Evolutionary conservation across 2,329 filamentous ascomycete species (phyloP), one percentile per base, ranked within the genome.

Genomic region (Celoporthe dispersa): DNA sequence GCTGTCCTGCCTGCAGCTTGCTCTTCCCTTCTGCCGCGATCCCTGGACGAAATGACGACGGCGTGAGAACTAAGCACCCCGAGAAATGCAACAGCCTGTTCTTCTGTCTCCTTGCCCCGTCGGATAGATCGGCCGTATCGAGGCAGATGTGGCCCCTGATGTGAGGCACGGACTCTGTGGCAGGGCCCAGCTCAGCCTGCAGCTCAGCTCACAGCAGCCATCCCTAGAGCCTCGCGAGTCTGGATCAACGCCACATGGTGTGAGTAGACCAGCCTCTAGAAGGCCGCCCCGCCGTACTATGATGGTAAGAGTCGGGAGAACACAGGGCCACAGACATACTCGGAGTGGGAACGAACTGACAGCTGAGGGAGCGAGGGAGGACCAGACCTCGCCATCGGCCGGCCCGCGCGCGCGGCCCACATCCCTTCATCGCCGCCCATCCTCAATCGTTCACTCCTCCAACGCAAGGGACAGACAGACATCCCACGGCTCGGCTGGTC

Each of bases 361-460:
- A 48, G 44, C 44, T 48, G 44, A 48, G 19, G 7, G 22, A 22
- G 22, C 3, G 35, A 35, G 35, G 16, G 7, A 35, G 55, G 33
- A 59, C 55, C 31, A 60, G 19, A 60, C 22, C 28, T 37, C 9
- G 57, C 37, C 31, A 60, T 37, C 31, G 33, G 53, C 53, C 28
- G 53, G 25, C 25, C 53, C 25, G 53, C 53, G 25, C 53, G 53
- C 44, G 44, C 44, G 44, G 44, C 28, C 53, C 28, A 57, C 25
- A 57, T 57, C 57, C 57, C 57, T 48, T n/a, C 31, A 37, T 12
- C 57, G 57, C 16, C 57, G 31, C 55, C 55, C 55, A 59, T n/a
- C 55, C 16, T 57, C 28, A 16, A 35, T 35, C 55, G n/a, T n/a
- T 19, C 22, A 48, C 22, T 48, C 16, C 9, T 22, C n/a, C 16